Base-by-base conservation (phyloP, 2,329 filamentous ascomycete genomes). In the Chrysoporthe puriensis region DNA sequence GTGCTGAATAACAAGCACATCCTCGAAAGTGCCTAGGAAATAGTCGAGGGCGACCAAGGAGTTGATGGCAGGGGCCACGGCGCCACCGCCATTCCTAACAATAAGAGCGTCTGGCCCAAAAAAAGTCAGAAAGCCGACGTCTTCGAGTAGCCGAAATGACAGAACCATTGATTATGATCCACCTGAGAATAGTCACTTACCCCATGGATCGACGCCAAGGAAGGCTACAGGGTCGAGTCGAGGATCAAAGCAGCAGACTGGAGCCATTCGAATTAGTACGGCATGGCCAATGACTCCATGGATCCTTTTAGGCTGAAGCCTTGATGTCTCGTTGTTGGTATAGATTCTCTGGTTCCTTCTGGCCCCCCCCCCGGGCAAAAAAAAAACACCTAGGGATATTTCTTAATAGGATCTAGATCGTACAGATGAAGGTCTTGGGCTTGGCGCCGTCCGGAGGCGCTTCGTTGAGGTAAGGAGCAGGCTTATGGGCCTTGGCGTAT, bases 211-310 rank as follows among this genome's bases (percentile, higher is more conserved):
- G 2, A 66, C 16, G 34, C 57, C 48, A 34, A 66, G 58, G 21
- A 66, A 62, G 57, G 48, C 43, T 0, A 48, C 26, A 6, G 64
- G 64, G 13, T 62, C 48, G 5, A 61, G 14, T 6, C 58, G 57
- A 8, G 46, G 46, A 46, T 62, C 58, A n/a, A 66, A 62, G 34
- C 48, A 66, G 48, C 64, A 66, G 40, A 66, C 58, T 62, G 18
- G 11, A n/a, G 8, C 3, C 21, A 13, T 8, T 7, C 62, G 18
- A 43, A n/a, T 16, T 1, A 46, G 44, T 14, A 18, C 18, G 8
- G 13, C 13, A 46, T 13, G 44, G 11, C 44, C 44, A 18, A 46
- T 7, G 44, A 46, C 26, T 26, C 26, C 26, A 1, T 26, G 26
- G 26, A 26, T 26, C 1, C 26, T 26, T 26, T 26, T 26, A 26